Base-by-base conservation (phyloP, 441 rosid genomes). In the Metrosideros polymorpha region DNA sequence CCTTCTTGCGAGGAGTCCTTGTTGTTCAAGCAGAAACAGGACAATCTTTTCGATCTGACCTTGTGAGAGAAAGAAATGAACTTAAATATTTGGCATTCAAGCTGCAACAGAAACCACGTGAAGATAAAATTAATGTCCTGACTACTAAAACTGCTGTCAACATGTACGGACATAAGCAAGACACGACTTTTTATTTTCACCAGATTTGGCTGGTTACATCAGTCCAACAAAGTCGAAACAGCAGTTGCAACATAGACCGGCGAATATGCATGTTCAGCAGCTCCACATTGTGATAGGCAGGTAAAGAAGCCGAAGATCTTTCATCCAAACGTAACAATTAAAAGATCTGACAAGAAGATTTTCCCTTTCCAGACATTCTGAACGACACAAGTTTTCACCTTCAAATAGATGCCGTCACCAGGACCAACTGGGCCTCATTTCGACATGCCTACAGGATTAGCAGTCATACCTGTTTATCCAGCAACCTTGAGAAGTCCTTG, bases 11-110 rank as follows among this genome's bases (percentile, higher is more conserved):
- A 92, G 91, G 43, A 85, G 86, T 56, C 94, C 95, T 90, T 93
- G 94, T 91, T 92, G 91, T 89, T 92, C 91, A 88, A 93, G 87
- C 75, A 91, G 90, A 89, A 93, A 93, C 87, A 92, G 61, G 42
- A 90, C 94, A 84, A 91, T 86, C 89, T 89, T 93, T 82, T 93
- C 93, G 56, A 93, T 93, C 95, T 91, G 89, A 85, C 85, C 82
- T 59, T 19, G 82, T 35, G 24, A 86, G 82, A 86, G 63, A 71
- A 50, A 87, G 30, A 27, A 61, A 82, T 51, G 82, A 12, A 5
- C 12, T 27, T 66, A 54, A 83, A 66, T 35, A 66, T 35, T 35
- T 66, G 77, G 15, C 19, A 66, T 66, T 35, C 45, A 66, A 19
- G 35, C 47, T 39, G 1, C 19, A 32, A 32, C 0, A 15, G 15